These are phyloP conservation scores for Cymbomonas tetramitiformis DNA, from an alignment of 139 green algal genomes.

Conservation along the genomic window DNA sequence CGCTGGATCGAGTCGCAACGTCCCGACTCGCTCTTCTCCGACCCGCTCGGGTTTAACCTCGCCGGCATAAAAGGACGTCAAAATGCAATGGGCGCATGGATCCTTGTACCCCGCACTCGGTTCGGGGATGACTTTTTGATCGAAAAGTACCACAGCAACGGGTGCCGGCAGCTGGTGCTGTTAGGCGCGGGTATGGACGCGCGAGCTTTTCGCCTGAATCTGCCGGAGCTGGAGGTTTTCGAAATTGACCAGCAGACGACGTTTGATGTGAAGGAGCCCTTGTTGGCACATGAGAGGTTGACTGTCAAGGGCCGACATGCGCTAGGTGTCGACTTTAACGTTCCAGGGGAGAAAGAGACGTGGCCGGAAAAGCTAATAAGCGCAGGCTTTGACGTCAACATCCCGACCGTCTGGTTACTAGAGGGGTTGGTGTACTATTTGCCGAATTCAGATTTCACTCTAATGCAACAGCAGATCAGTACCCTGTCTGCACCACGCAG, in stretches of 20 bases:
- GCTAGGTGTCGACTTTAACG: neutral
- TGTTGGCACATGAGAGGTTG: neutral
- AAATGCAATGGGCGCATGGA: neutral
- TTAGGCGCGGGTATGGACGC: neutral
- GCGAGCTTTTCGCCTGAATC: neutral
- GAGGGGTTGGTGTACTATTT: neutral
- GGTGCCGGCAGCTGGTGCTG: neutral
- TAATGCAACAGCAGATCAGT: no score
- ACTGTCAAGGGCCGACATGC: neutral
- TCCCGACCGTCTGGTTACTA: neutral
- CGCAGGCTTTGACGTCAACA: neutral
- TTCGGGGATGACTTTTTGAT: neutral
- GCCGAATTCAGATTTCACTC: no score
- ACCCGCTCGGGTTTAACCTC: neutral
- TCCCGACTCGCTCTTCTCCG: no score
- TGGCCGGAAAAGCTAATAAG: no score
- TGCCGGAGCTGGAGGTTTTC: neutral
- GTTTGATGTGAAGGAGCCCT: neutral
- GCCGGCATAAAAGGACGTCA: neutral
- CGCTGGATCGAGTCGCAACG: no score
- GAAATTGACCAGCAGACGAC: neutral
- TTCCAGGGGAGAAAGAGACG: no score
- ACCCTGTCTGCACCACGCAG: no score
- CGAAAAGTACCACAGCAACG: neutral
- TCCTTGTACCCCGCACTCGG: neutral